Conservation (phyloP, 2,329 filamentous ascomycete genomes). For the Penicillium griseofulvum region DNA sequence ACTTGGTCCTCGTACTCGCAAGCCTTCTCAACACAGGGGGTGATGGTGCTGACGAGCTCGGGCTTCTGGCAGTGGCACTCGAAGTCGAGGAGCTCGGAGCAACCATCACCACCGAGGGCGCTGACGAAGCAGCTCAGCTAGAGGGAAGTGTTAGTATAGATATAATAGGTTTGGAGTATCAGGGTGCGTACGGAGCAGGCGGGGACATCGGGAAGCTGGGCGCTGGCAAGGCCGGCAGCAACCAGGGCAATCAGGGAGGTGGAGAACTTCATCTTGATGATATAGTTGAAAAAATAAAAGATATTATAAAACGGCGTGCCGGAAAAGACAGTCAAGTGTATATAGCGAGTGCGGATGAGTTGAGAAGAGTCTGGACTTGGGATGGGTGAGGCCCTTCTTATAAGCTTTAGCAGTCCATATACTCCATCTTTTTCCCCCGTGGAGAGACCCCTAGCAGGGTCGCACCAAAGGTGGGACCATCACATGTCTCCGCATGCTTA, state of each 20-base stretch:
- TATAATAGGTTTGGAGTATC: not conserved
- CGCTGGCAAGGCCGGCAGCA: slow-evolving; percentile 45
- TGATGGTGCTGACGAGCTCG: slow-evolving; percentile 41
- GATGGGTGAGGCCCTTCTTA: slow-evolving; percentile 19
- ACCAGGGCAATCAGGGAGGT: slow-evolving; percentile 37
- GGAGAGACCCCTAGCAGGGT: slow-evolving; percentile 7
- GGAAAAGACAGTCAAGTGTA: slow-evolving; percentile 23
- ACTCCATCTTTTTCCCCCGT: not conserved
- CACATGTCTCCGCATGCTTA: slow-evolving; percentile 15
- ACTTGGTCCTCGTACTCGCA: slow-evolving; percentile 42
- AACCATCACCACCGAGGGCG: slow-evolving; percentile 45
- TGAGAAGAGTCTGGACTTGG: slow-evolving; percentile 7
- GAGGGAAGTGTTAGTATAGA: not conserved
- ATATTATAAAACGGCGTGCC: slow-evolving; percentile 2
- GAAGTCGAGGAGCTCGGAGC: slow-evolving; percentile 48
- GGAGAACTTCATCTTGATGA: slow-evolving; percentile 36
- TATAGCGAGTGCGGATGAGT: slow-evolving; percentile 17
- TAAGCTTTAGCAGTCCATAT: slow-evolving; percentile 14
- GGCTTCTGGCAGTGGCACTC: slow-evolving; percentile 51
- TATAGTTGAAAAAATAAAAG: not conserved
- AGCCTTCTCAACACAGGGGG: slow-evolving; percentile 48
- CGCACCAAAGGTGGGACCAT: slow-evolving; percentile 10
- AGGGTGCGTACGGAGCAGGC: slow-evolving; percentile 44
- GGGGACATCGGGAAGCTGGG: slow-evolving; percentile 48
- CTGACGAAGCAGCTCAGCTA: slow-evolving; percentile 49